These are phyloP conservation scores for Epichloe aotearoae DNA, from an alignment of 2,329 filamentous ascomycete species.

Conservation along the genomic window DNA sequence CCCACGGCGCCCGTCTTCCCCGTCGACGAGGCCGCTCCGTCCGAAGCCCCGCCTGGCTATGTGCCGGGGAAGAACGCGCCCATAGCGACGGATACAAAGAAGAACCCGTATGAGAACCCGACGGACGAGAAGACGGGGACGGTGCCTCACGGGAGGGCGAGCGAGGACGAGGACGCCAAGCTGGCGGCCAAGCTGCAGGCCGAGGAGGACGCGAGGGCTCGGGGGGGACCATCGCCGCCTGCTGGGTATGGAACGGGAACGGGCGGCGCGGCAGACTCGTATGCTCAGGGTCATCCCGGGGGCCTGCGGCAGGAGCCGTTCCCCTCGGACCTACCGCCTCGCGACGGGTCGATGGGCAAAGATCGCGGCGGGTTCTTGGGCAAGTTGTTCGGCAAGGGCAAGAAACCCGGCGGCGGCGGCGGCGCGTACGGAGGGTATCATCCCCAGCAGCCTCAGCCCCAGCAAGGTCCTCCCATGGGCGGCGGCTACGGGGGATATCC, in stretches of 20 bases:
- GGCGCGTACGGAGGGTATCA: conserved; percentile 2
- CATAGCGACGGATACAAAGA: conserved; percentile 43
- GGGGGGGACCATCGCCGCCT: conserved; percentile 20
- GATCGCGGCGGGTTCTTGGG: conserved; percentile 32
- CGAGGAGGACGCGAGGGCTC: conserved; percentile 59
- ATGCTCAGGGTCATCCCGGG: conserved; percentile 10
- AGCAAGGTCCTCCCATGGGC: conserved; percentile 7
- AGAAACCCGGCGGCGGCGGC: conserved; percentile 10
- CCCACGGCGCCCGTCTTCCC: conserved; percentile 56
- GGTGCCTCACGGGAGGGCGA: conserved; percentile 12
- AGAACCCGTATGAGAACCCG: conserved; percentile 52
- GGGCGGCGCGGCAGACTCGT: conserved; percentile 14
- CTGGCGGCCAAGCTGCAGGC: conserved; percentile 68
- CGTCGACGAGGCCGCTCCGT: conserved; percentile 28
- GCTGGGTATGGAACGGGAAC: conserved; percentile 18
- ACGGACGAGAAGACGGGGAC: conserved; percentile 6
- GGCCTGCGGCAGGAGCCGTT: conserved; percentile 16
- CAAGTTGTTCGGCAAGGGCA: conserved; percentile 37
- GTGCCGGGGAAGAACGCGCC: conserved; percentile 25
- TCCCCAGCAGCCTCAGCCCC: neutral
- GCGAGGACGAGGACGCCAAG: conserved; percentile 53
- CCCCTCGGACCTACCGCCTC: conserved; percentile 30
- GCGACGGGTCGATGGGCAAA: conserved; percentile 22
- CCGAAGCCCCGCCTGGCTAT: conserved; percentile 58
- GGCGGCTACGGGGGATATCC: conserved; percentile 6